These are phyloP conservation scores for Pyricularia pennisetigena DNA, from an alignment of 2,329 filamentous ascomycete species.

Conservation along the genomic window DNA sequence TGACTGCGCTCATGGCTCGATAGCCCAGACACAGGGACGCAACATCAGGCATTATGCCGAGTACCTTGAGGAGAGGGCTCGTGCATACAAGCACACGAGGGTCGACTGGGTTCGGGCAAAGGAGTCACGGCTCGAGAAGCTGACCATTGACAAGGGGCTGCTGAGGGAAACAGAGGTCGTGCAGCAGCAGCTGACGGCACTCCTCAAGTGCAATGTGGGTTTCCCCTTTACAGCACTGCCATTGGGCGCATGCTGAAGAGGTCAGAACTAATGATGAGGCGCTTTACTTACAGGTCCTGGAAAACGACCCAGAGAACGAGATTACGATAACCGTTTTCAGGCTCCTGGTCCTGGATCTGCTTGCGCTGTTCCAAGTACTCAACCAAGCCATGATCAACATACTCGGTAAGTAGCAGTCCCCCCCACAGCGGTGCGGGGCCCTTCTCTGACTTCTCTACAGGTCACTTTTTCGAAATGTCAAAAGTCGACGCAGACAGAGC, in stretches of 20 bases:
- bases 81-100: conserved; percentile 74
- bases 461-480: conserved; percentile 98
- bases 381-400: conserved; percentile 98
- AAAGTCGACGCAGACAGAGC: conserved; percentile 86
- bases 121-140: conserved; percentile 72
- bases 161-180: conserved; percentile 85
- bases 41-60: conserved; percentile 89
- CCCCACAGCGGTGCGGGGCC: neutral
- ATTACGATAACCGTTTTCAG: conserved; percentile 93
- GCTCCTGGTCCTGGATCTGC: conserved; percentile 77
- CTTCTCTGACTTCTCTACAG: conserved; percentile 29
- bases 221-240: neutral
- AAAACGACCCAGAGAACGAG: conserved; percentile 87
- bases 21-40: conserved; percentile 86
- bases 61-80: conserved; percentile 75
- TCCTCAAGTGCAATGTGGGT: conserved; percentile 83
- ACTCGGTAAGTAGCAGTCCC: conserved; percentile 50
- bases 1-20: conserved; percentile 1
- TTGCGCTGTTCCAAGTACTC: conserved; percentile 86
- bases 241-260: conserved; percentile 3
- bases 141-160: conserved; percentile 85
- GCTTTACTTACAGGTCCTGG: conserved; percentile 49
- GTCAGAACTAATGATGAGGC: neutral
- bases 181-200: conserved; percentile 74
- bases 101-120: conserved; percentile 82